These are phyloP conservation scores for Styphnolobium japonicum DNA, from an alignment of 306 rosid genomes.

Conservation along the genomic window DNA sequence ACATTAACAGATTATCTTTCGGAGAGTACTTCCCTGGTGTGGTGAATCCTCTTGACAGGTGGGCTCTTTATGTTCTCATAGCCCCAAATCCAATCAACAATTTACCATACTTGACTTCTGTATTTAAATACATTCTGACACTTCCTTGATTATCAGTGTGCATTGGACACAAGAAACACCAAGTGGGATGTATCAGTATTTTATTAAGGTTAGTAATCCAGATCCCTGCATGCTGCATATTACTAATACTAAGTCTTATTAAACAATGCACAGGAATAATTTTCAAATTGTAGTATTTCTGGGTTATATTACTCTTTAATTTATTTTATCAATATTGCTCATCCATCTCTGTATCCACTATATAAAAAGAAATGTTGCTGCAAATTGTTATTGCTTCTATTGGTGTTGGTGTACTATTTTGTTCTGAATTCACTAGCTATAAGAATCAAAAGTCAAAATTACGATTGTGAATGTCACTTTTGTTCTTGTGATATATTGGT, in stretches of 20 bases:
- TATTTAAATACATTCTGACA: constrained; percentile 18
- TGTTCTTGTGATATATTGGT: not conserved
- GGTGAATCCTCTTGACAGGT: constrained; percentile 91
- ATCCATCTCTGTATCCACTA: not conserved
- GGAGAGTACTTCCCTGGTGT: constrained; percentile 94
- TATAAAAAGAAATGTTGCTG: not conserved
- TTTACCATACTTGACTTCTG: constrained; percentile 1
- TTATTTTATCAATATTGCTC: not conserved
- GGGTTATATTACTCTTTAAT: not conserved
- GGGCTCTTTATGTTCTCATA: constrained; percentile 33
- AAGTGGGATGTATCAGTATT: constrained; percentile 92
- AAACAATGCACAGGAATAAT: not conserved
- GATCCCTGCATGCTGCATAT: constrained; percentile 1
- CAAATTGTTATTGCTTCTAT: not conserved
- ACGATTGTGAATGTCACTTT: constrained; percentile 7
- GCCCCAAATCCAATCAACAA: constrained; percentile 7
- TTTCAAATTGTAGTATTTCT: not conserved
- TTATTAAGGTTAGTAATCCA: constrained; percentile 77
- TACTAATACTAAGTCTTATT: not conserved
- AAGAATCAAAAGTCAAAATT: not conserved
- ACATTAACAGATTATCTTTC: constrained; percentile 75
- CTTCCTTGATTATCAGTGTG: constrained; percentile 54
- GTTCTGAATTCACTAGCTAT: not conserved
- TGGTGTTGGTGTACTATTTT: not conserved
- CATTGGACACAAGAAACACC: constrained; percentile 82